Conservation (phyloP, 2,329 filamentous ascomycete species). For the Dactylellina sp. region DNA sequence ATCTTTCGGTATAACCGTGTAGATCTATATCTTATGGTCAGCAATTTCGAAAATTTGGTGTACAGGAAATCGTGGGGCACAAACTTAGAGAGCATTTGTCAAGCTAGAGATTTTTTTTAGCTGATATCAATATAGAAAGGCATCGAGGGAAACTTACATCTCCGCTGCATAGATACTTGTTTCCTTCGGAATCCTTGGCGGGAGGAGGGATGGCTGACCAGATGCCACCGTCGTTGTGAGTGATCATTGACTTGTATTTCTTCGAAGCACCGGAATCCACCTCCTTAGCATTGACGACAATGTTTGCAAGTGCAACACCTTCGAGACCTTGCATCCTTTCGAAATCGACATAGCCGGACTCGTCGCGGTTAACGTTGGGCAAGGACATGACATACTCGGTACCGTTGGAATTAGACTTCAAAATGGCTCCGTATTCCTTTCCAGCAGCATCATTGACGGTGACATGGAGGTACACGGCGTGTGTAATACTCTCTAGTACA, state of each 20-base stretch:
- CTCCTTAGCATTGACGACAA: constrained; percentile 79
- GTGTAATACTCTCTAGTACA: constrained; percentile 91
- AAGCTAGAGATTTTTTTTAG: constrained; percentile 63
- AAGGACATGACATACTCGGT: constrained; percentile 92
- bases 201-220: constrained; percentile 85
- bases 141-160: constrained; percentile 57
- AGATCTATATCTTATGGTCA: constrained; percentile 68
- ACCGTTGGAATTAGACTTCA: constrained; percentile 99
- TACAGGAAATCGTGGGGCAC: background rate
- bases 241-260: constrained; percentile 88
- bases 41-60: background rate
- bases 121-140: background rate
- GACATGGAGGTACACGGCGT: constrained; percentile 93
- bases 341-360: constrained; percentile 85
- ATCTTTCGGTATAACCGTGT: constrained; percentile 93
- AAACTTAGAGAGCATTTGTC: constrained; percentile 77
- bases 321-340: constrained; percentile 95
- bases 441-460: constrained; percentile 76
- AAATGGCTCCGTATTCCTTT: constrained; percentile 82
- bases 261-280: constrained; percentile 75
- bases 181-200: constrained; percentile 75
- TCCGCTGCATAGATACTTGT: constrained; percentile 76
- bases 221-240: constrained; percentile 92
- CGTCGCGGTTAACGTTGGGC: constrained; percentile 82
- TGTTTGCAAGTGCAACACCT: constrained; percentile 87